These are phyloP conservation scores for Castanopsis chinensis DNA, from an alignment of 306 rosid species.

Conservation along the genomic window DNA sequence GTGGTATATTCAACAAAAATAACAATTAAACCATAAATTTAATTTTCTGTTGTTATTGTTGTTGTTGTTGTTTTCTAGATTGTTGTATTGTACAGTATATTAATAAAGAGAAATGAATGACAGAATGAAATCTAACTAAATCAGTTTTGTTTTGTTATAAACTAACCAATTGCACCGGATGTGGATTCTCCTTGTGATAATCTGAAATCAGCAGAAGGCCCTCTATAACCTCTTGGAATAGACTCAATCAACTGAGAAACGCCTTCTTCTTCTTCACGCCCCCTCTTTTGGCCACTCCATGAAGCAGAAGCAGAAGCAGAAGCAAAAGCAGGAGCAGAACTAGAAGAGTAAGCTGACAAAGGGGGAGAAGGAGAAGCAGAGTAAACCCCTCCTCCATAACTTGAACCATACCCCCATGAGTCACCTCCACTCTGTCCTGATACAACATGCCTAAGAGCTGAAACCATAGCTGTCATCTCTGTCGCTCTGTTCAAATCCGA, in stretches of 20 bases:
- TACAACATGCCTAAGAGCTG: slow-evolving; percentile 61
- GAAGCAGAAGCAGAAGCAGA: slow-evolving; percentile 25
- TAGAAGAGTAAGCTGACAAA: slow-evolving; percentile 27
- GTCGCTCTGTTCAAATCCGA: slow-evolving; percentile 26
- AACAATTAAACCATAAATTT: too few relatives aligned
- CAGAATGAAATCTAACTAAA: neutral
- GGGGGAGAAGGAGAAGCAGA: slow-evolving; percentile 26
- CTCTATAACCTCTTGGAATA: slow-evolving; percentile 27
- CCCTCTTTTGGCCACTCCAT: slow-evolving; percentile 63
- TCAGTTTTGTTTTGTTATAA: neutral
- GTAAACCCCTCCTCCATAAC: slow-evolving; percentile 27
- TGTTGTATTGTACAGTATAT: neutral
- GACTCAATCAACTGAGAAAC: slow-evolving; percentile 21
- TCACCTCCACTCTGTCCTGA: slow-evolving; percentile 42
- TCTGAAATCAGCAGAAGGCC: slow-evolving; percentile 26
- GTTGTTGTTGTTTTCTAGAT: too few relatives aligned
- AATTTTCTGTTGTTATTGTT: too few relatives aligned
- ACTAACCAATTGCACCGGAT: slow-evolving; percentile 39
- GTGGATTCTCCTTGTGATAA: slow-evolving; percentile 36
- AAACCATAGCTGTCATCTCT: slow-evolving; percentile 65
- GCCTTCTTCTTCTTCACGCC: slow-evolving; percentile 49
- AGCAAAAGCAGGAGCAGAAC: slow-evolving; percentile 25
- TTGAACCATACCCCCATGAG: slow-evolving; percentile 33
- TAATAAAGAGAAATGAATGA: neutral
- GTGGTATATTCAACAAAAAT: too few relatives aligned